Percentiles rank a stretch among this genome's conserved stretches.
phyloP scores from a whole-genome alignment of 2,329 filamentous ascomycete genomes.

The Septoria petroselini region DNA sequence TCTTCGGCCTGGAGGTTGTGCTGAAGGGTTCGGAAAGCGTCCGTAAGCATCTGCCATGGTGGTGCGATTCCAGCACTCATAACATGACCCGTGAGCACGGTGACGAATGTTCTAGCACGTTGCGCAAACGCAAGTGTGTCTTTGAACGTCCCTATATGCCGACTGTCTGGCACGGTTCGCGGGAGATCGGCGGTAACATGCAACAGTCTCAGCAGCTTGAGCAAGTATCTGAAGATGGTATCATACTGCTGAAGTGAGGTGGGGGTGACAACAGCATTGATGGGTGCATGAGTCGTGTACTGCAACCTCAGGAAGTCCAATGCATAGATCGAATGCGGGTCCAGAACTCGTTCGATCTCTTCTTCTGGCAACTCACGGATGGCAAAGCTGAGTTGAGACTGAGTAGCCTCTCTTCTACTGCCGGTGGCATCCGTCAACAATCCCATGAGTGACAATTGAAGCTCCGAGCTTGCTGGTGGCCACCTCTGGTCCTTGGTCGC shows the following conservation, averaged over 20 bases:
- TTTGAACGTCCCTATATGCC: background rate
- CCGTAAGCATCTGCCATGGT: slow-evolving; percentile 70
- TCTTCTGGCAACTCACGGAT: slow-evolving; percentile 75
- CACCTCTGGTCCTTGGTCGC: slow-evolving; percentile 66
- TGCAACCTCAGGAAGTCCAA: slow-evolving; percentile 89
- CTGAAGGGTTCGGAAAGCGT: slow-evolving; percentile 63
- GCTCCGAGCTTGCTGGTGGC: slow-evolving; percentile 90
- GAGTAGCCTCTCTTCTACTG: slow-evolving; percentile 11
- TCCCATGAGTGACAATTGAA: slow-evolving; percentile 85
- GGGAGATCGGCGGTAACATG: slow-evolving; percentile 50
- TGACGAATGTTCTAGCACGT: slow-evolving; percentile 77
- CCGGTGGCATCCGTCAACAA: slow-evolving; percentile 15
- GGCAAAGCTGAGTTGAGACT: slow-evolving; percentile 60
- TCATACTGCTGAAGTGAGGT: slow-evolving; percentile 76
- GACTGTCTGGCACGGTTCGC: slow-evolving; percentile 13
- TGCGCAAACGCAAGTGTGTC: slow-evolving; percentile 55
- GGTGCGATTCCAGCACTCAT: slow-evolving; percentile 72
- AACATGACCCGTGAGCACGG: slow-evolving; percentile 70
- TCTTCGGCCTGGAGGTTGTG: slow-evolving; percentile 53
- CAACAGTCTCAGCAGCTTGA: slow-evolving; percentile 71
- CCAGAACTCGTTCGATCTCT: slow-evolving; percentile 78
- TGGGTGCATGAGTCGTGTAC: slow-evolving; percentile 70
- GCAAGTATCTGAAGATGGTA: slow-evolving; percentile 72
- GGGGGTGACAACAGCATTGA: slow-evolving; percentile 71
- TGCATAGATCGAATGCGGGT: slow-evolving; percentile 77